Base-by-base conservation (phyloP, 495 filamentous ascomycete genomes). In the Pyrenula massariospora region DNA sequence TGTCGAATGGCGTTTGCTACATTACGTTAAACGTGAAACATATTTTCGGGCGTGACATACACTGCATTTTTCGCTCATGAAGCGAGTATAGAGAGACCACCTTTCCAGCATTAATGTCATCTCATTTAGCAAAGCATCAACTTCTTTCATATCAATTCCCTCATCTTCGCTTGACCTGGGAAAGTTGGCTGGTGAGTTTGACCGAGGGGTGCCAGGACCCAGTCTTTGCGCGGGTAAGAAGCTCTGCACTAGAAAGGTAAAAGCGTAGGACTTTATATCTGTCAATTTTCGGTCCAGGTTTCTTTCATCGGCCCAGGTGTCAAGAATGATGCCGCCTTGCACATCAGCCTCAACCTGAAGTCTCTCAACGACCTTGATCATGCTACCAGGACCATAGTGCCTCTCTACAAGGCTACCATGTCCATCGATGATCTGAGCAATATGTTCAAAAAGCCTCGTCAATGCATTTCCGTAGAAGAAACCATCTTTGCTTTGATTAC, bases 221-320 rank as follows among this genome's bases (percentile, higher is more conserved):
- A 73, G 69, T 49, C 81, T 71, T 57, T 86, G 85, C 36, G 81
- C 75, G 0, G 88, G 83, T 42, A 96, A 68, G 70, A 95, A 97
- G 65, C 90, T 95, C 71, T 96, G 91, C 0, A 97, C 91, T 51
- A 98, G 71, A 64, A 97, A 98, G 0, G 90, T 93, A 66, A 95
- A 98, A 8, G 93, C 92, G 68, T 98, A 98, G 22, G 89, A 93
- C 71, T 89, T 95, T 65, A 95, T 86, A 65, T 98, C 93, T 10
- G 87, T 96, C 60, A 98, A 73, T 62, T 85, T 88, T 60, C 91
- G 78, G 64, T 89, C 87, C 23, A 98, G 80, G 47, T 75, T 79
- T 51, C 88, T 79, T 65, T 97, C 93, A 60, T 98, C 93, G 53
- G 83, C 81, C 89, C 91, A 98, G 21, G 91, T 93, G 68, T 98